Conservation (phyloP, 371 early-diverging fungal genomes). For the Dichotomocladium elegans region DNA sequence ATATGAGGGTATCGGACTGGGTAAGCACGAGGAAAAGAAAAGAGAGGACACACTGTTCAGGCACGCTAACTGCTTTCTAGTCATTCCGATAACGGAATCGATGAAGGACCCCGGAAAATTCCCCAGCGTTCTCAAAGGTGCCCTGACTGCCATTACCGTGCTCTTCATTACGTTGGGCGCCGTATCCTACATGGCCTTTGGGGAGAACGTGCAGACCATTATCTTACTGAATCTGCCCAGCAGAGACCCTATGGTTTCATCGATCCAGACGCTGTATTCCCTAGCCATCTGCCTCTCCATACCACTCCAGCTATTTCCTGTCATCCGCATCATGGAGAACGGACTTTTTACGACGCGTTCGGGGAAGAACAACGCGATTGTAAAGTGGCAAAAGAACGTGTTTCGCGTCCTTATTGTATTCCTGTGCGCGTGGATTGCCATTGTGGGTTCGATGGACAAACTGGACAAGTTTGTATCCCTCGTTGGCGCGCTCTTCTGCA, state of each 20-base stretch:
- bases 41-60: too few relatives aligned
- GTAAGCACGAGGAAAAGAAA: too few relatives aligned
- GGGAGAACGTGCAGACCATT: conserved; percentile 72
- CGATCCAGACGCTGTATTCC: conserved; percentile 76
- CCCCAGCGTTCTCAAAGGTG: conserved; percentile 60
- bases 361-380: conserved; percentile 60
- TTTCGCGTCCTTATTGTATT: conserved; percentile 66
- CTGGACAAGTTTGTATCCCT: conserved; percentile 84
- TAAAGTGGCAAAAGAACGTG: conserved; percentile 89
- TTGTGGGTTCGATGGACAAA: conserved; percentile 67
- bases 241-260: conserved; percentile 54
- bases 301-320: conserved; percentile 82
- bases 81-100: conserved; percentile 66
- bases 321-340: conserved; percentile 82
- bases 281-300: conserved; percentile 85
- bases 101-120: conserved; percentile 85
- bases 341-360: conserved; percentile 60
- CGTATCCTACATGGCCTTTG: conserved; percentile 78
- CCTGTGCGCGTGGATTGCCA: conserved; percentile 67
- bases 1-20: conserved; percentile 88
- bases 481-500: conserved; percentile 62
- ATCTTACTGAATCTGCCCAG: conserved; percentile 77
- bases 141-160: conserved; percentile 64
- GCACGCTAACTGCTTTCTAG: neutral
- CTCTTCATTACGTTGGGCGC: conserved; percentile 76